Evolutionary conservation across 148 eudicot species (phyloP), one percentile per base, ranked within the genome.

Genomic region (Arbutus unedo): DNA sequence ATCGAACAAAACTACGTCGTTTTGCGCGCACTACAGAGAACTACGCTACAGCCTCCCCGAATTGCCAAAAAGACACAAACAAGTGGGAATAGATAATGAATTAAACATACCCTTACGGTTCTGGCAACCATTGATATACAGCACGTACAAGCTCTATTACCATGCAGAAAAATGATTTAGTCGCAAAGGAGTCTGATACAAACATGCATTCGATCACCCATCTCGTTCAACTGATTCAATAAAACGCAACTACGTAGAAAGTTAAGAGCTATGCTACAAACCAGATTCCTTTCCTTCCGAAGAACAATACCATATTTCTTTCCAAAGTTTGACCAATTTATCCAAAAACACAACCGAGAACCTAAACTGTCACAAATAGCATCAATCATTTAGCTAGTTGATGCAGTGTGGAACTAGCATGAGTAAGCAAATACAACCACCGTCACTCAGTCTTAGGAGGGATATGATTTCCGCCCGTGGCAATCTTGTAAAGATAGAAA

Each of bases 401-500:
- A 79, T 43, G n/a, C 76, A 44, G 50, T 67, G 60, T 81, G 57
- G 74, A 51, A 47, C 60, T 74, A 60, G 54, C 14, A 82, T 45
- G 4, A 56, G 11, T 18, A 25, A 60, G 50, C 13, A 74, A 21
- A 47, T 66, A 81, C 38, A 19, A 64, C 48, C 53, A 47, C 62
- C 82, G 50, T 87, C 87, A 96, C 84, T 96, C 92, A 4, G 86
- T 80, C 90, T 96, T 94, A 15, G 92, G 85, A 4, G 98, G 91
- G 66, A 93, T 71, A 81, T 91, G 94, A 87, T 94, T 96, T 80
- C 99, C 98, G 15, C 98, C 95, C 0, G 91, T 92, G 31, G 92
- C 95, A 81, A 96, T 86, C 90, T 96, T 96, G 97, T 92, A 94
- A 45, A 88, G 92, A 38, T 96, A 96, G 76, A 94, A 96, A 59